Conservation (phyloP, 2,329 filamentous ascomycete genomes). For the Botrytis medusae region DNA sequence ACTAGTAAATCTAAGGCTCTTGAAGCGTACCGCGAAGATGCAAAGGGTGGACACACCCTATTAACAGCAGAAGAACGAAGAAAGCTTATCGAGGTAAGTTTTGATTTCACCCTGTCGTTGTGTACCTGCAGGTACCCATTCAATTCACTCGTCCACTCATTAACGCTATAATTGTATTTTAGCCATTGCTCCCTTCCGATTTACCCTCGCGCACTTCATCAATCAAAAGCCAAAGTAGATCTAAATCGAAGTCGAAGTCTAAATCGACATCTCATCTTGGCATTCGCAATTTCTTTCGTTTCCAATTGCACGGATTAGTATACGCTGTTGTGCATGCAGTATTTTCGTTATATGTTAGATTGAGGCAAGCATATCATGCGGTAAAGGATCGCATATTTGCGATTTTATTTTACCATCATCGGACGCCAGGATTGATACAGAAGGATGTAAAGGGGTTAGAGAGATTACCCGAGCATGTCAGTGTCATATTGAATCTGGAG, state of each 20-base stretch:
- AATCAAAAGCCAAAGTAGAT: conserved; percentile 21
- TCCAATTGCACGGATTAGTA: conserved; percentile 63
- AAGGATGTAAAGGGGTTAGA: conserved; percentile 76
- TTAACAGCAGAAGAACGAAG: conserved; percentile 47
- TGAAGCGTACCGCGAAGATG: conserved; percentile 48
- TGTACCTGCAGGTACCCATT: conserved; percentile 19
- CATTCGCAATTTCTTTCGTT: conserved; percentile 60
- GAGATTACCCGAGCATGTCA: conserved; percentile 80
- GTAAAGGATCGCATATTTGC: conserved; percentile 76
- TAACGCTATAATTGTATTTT: conserved; percentile 11
- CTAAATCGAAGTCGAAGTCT: conserved; percentile 33
- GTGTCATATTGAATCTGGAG: conserved; percentile 77
- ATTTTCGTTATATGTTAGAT: conserved; percentile 84
- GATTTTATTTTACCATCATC: conserved; percentile 91
- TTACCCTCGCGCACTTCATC: conserved; percentile 27
- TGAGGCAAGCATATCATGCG: conserved; percentile 76
- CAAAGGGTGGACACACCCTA: conserved; percentile 45
- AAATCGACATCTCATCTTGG: conserved; percentile 46
- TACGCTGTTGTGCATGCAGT: conserved; percentile 73
- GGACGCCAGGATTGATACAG: conserved; percentile 87
- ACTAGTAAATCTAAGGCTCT: conserved; percentile 15
- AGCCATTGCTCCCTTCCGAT: conserved; percentile 40
- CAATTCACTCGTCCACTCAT: conserved; percentile 25
- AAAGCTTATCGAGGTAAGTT: conserved; percentile 47
- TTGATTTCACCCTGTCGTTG: conserved; percentile 10